Evolutionary conservation across 2,329 filamentous ascomycete genomes (phyloP), one percentile per base, ranked within the genome.

Genomic region (Lecanicillium sp.): DNA sequence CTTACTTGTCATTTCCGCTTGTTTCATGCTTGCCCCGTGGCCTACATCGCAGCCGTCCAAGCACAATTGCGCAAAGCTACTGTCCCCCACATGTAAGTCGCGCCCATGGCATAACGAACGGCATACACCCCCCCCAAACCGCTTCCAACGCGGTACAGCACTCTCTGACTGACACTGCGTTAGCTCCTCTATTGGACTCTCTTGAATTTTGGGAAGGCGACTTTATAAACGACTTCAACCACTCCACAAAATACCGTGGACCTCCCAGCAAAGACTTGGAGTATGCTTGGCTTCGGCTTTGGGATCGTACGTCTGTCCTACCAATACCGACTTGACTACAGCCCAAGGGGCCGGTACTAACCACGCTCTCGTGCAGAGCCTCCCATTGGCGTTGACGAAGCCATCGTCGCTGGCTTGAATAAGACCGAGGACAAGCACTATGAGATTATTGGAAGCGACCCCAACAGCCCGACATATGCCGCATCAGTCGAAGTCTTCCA

Each of bases 401-500:
- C 37, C 12, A 30, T 22, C 5, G 12, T 33, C 4, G 14, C 17
- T 14, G 40, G 34, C 25, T 18, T 42, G 22, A 38, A 38, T 13
- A 42, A 42, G 30, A 33, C 35, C 17, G 17, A 20, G 3, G 29
- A n/a, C 25, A 33, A 33, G 3, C 33, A 34, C 37, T 22, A 37
- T 5, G 20, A 42, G 14, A 34, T 31, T 9, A 20, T 18, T 8
- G 14, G 31, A 6, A 38, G 40, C 17, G 29, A 29, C 5, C 22
- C 40, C 3, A 27, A 29, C 13, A 25, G 37, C 5, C 40, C 35
- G 9, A 31, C 30, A 22, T 45, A 45, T 12, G 41, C 40, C n/a
- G 44, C 33, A 4, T 14, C 45, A 17, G 28, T 45, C 7, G 44
- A 45, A 17, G 39, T 46, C 11, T 46, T 43, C 14, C 44, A 46